Evolutionary conservation across 1,139 yeast species (phyloP).

Genomic region (Debaryomyces nepalensis): DNA sequence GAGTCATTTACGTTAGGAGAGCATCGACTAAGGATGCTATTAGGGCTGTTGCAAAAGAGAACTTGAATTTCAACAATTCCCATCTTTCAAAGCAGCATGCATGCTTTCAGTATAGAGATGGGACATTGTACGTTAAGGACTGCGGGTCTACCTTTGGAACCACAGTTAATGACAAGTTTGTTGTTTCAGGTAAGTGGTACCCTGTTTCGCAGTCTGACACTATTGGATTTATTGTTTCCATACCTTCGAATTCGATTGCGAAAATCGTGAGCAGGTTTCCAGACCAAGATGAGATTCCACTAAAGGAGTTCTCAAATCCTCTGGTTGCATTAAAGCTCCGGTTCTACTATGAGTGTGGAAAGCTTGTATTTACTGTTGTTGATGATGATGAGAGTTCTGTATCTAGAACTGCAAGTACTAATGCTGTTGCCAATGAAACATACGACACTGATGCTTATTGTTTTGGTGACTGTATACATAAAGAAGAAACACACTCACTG

Average conservation of each 20-base stretch:
- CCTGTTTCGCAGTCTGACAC: slow-evolving; percentile 28
- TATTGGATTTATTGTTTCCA: slow-evolving; percentile 39
- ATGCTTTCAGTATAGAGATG: slow-evolving; percentile 15
- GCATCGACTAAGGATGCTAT: slow-evolving; percentile 33
- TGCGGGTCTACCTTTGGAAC: slow-evolving; percentile 47
- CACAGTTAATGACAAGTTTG: slow-evolving; percentile 32
- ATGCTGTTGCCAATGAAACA: background rate
- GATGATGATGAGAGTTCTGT: background rate
- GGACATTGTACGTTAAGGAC: slow-evolving; percentile 34
- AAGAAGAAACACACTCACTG: background rate
- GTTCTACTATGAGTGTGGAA: slow-evolving; percentile 23
- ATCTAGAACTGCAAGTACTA: background rate
- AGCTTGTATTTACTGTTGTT: background rate
- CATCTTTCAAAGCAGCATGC: slow-evolving; percentile 45
- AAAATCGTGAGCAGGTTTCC: slow-evolving; percentile 20
- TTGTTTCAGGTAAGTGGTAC: slow-evolving; percentile 27
- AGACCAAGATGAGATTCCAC: slow-evolving; percentile 21
- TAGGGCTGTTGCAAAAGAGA: slow-evolving; percentile 30
- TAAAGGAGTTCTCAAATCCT: slow-evolving; percentile 31
- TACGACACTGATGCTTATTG: slow-evolving; percentile 4
- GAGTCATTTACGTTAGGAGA: slow-evolving; percentile 27
- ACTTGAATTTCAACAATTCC: slow-evolving; percentile 35
- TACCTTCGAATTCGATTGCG: slow-evolving; percentile 31
- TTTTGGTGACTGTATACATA: slow-evolving; percentile 3
- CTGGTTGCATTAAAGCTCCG: slow-evolving; percentile 28